Conservation (phyloP, 2,329 filamentous ascomycete species). For the Byssochlamys sp. region DNA sequence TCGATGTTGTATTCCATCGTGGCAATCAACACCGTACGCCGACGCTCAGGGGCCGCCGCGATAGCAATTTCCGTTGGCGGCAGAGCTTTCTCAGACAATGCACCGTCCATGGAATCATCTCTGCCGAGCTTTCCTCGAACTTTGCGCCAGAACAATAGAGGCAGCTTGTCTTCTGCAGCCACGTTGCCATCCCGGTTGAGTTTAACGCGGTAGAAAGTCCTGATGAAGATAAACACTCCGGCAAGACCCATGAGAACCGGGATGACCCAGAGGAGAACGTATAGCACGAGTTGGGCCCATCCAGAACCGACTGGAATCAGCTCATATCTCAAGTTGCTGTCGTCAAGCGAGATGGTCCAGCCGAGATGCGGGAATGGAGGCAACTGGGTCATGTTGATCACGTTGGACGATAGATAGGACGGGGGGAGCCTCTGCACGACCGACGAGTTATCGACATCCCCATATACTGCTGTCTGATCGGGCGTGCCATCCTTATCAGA, state of each 20-base stretch:
- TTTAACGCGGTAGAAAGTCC: not conserved
- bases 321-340: conserved; percentile 40
- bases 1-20: conserved; percentile 59
- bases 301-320: conserved; percentile 12
- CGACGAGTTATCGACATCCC: conserved; percentile 48
- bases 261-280: not conserved
- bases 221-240: not conserved
- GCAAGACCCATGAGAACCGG: not conserved
- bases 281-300: not conserved
- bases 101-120: not conserved
- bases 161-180: not conserved
- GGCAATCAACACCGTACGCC: conserved; percentile 50
- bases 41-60: conserved; percentile 9
- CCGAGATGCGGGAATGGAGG: conserved; percentile 43
- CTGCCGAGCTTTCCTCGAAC: not conserved
- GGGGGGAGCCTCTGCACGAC: conserved; percentile 49
- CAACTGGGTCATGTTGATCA: conserved; percentile 45
- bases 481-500: conserved; percentile 49
- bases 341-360: conserved; percentile 43
- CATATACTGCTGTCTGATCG: conserved; percentile 45
- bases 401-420: conserved; percentile 40
- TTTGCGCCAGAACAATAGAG: not conserved
- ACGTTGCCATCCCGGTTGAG: not conserved
- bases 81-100: not conserved
- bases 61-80: not conserved